A percentile compares a stretch with the other conserved stretches of the same genome.
Conservation (phyloP, 2,329 filamentous ascomycete genomes). For the Lachnellula subtilissima region DNA sequence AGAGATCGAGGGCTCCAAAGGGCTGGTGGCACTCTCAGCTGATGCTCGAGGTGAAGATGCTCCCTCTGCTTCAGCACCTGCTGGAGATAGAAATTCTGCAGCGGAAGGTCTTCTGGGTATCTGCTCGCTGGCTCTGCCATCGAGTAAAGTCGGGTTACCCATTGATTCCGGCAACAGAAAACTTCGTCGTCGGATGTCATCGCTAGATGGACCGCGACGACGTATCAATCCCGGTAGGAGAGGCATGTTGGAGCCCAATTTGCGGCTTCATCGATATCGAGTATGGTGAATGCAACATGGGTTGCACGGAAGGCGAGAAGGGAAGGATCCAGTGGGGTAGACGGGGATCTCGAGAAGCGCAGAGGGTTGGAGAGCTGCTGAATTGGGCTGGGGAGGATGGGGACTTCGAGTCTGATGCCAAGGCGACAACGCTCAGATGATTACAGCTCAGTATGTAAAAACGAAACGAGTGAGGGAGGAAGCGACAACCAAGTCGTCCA, state of each 20-base stretch:
- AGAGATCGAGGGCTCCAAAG: conserved; percentile 20
- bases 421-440: conserved; percentile 4
- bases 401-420: not conserved
- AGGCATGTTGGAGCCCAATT: conserved; percentile 22
- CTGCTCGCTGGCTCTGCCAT: conserved; percentile 31
- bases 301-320: not conserved
- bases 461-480: conserved; percentile 7
- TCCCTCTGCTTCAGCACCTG: conserved; percentile 4
- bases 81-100: conserved; percentile 26
- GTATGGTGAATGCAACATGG: not conserved
- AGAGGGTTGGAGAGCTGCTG: conserved; percentile 7
- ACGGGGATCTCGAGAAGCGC: not conserved
- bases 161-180: conserved; percentile 22
- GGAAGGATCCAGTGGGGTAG: not conserved
- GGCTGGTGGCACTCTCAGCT: conserved; percentile 14
- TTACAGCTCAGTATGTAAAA: not conserved
- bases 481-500: not conserved
- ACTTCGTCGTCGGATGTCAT: conserved; percentile 31
- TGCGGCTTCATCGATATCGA: conserved; percentile 29
- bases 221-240: conserved; percentile 28
- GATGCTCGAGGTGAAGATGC: conserved; percentile 13
- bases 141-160: conserved; percentile 16
- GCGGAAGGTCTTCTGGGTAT: conserved; percentile 27
- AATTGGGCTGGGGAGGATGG: not conserved
- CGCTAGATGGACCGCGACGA: conserved; percentile 25